Base-by-base conservation (phyloP, 148 eudicot genomes). In the Cornus suecica region DNA sequence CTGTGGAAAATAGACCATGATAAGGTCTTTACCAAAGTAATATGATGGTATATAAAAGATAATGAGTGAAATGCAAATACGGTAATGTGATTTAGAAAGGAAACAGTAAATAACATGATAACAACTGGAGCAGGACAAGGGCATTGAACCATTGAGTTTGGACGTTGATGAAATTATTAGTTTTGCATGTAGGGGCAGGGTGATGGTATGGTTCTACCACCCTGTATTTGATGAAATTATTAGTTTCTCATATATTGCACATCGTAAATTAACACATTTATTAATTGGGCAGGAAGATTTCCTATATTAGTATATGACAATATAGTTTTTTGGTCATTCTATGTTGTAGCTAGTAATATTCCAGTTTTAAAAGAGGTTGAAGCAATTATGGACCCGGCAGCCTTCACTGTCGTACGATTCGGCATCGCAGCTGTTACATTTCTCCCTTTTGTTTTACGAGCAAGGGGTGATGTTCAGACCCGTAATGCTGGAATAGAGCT, bases 301-400 rank as follows among this genome's bases (percentile, higher is more conserved):
- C 32, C 16, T 68, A 48, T 23, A 64, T 10, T 5, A 42, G 7
- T 20, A 16, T 65, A 42, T 64, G n/a, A 58, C 1, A n/a, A n/a
- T n/a, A n/a, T n/a, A n/a, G n/a, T 11, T 58, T 58, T 18, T 58
- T 58, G 62, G 62, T 58, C 24, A 22, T 75, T 65, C 14, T 31
- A 22, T 62, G 13, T 61, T 77, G 78, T 83, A 91, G 96, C 96
- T 48, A 87, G 93, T 76, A 74, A 89, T 71, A 87, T 91, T 80
- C 91, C 96, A 13, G 86, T 91, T 11, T 73, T 91, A 41, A 91
- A 91, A 83, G 93, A 89, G 80, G 88, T 87, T 30, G 90, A 89
- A 78, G 85, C 87, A 20, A 61, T 83, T 41, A 72, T 86, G 72
- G 93, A 89, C 75, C 96, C 93, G 14, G 88, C 88, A 24, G 75